phyloP scores from a whole-genome alignment of 2,329 filamentous ascomycete species.

The Scytalidium lignicola region DNA sequence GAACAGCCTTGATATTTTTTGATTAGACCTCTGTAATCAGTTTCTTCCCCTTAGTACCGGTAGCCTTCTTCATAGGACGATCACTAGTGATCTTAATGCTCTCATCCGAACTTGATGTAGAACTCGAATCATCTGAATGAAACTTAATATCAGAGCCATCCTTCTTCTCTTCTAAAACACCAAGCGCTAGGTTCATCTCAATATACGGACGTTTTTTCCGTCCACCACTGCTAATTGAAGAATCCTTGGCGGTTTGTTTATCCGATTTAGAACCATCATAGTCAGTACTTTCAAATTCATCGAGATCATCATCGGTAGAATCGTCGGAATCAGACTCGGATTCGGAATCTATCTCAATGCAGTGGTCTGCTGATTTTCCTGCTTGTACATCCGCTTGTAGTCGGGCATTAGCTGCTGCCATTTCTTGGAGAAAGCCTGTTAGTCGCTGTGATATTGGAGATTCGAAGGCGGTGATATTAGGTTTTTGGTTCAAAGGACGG shows the following conservation, averaged over 20 bases:
- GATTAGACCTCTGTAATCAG: background rate
- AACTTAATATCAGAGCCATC: conserved; percentile 3
- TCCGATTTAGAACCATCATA: background rate
- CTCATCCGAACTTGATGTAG: background rate
- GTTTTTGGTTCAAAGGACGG: conserved; percentile 14
- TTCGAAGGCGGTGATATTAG: conserved; percentile 8
- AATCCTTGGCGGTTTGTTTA: background rate
- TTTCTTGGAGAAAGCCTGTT: conserved; percentile 12
- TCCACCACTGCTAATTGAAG: background rate
- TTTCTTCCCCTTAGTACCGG: background rate
- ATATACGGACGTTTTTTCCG: conserved; percentile 5
- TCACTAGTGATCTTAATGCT: background rate
- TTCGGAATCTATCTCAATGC: conserved; percentile 3
- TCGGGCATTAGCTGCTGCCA: conserved; percentile 16
- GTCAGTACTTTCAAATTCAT: background rate
- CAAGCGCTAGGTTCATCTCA: conserved; percentile 15
- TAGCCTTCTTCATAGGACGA: background rate
- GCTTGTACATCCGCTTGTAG: conserved; percentile 9
- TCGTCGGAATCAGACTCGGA: conserved; percentile 2
- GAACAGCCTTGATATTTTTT: background rate
- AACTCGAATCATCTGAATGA: background rate
- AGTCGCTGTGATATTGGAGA: conserved; percentile 5
- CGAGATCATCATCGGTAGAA: conserved; percentile 10
- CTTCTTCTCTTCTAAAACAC: conserved; percentile 15
- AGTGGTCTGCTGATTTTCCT: conserved; percentile 5